These are phyloP conservation scores for Crithidia acanthocephali DNA, from an alignment of 208 protist species.

Conservation along the genomic window DNA sequence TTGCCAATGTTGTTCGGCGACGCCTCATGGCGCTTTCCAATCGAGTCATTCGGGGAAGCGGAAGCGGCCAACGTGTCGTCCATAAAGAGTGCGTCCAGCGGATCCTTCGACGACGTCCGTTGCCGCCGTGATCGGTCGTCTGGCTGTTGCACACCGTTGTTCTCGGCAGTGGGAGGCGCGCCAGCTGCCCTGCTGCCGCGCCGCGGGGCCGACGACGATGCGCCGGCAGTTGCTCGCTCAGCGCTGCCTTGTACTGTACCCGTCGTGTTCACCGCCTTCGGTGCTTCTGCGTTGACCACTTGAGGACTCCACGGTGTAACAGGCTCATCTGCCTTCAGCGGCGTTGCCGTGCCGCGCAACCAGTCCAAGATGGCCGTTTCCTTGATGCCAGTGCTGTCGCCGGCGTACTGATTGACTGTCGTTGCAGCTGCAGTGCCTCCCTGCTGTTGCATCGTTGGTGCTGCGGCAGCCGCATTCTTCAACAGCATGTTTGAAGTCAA, in stretches of 20 bases:
- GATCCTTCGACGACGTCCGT: neutral
- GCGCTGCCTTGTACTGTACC: neutral
- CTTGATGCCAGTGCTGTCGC: conserved; percentile 8
- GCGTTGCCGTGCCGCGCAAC: conserved; percentile 6
- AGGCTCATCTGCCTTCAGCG: neutral
- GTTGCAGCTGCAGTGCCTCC: neutral
- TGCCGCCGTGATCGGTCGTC: no score
- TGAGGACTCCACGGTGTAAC: neutral
- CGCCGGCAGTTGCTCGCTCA: no score
- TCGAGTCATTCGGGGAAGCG: neutral
- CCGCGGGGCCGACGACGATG: neutral
- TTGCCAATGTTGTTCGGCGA: neutral
- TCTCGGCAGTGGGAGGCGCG: neutral
- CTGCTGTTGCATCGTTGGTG: neutral
- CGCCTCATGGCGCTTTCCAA: neutral
- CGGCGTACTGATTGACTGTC: neutral
- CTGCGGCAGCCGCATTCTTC: neutral
- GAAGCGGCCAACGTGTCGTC: neutral
- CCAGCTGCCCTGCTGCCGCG: neutral
- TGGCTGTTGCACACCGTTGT: neutral
- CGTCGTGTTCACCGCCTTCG: neutral
- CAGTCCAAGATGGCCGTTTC: conserved; percentile 26
- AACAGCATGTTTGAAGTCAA: neutral
- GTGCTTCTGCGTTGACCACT: neutral
- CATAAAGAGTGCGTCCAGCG: neutral